Evolutionary conservation across 441 rosid genomes (phyloP), one percentile per base, ranked within the genome.

Genomic region (Biscutella auriculata): DNA sequence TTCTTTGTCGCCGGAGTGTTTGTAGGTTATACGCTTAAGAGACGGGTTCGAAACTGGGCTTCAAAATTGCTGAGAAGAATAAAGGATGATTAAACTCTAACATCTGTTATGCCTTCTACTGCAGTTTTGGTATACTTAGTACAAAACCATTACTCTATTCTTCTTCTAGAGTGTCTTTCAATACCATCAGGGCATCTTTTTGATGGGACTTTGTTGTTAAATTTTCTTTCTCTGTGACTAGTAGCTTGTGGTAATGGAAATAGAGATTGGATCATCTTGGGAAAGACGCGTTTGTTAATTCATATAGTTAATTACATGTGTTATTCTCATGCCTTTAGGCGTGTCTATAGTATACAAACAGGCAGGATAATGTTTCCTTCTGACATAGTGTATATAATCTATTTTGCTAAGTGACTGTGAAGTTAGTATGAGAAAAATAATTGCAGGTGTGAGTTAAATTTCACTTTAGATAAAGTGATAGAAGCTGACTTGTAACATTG

Each of bases 1-100:
- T 84, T 79, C 81, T 87, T 92, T 27, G 76, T 76, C 35, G 89
- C 95, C 27, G 95, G 97, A 52, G 75, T 88, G 42, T 36, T 88
- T 46, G 82, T 82, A 19, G 96, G 96, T 41, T 87, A 67, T 74
- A 82, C 93, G 6, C 78, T 87, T 47, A 86, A 83, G 71, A 75
- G 69, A 53, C 82, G 97, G 10, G 94, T 88, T 49, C 65, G 75
- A 39, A 53, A 77, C 2, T 92, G 95, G 95, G 97, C 85, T 52
- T 81, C 86, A 15, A 80, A 56, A 40, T 70, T 92, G 60, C 83
- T 88, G 13, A 74, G 62, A 74, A 78, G 75, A 44, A 65, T 92
- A 45, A 92, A 76, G 68, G 95, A 92, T 67, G 88, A 80, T 30
- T 88, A 72, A 76, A 35, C 54, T 17, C 10, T 14, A 27, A 30